phyloP scores from a whole-genome alignment of 768 basidiomycete species.

The Suillus placidus region DNA sequence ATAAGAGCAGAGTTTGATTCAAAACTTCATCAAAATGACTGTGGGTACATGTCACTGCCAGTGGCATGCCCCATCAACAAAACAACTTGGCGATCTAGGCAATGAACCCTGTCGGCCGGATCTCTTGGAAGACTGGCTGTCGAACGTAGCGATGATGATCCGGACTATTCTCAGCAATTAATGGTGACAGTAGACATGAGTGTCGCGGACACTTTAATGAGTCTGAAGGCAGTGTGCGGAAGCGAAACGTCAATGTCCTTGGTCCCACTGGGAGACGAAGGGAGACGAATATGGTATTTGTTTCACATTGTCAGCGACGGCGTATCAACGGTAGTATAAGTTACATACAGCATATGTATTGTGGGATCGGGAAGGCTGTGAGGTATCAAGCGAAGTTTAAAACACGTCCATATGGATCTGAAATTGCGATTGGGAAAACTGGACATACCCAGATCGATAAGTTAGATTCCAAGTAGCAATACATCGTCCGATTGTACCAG shows the following conservation, averaged over 20 bases:
- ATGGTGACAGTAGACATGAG: neutral
- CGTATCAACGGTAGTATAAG: neutral
- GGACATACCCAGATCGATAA: neutral
- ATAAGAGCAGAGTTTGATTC: neutral
- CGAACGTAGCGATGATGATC: neutral
- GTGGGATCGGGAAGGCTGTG: neutral
- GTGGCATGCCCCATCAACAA: no score
- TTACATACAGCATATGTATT: neutral
- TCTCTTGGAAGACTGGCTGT: neutral
- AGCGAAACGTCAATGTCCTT: neutral
- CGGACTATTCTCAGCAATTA: neutral
- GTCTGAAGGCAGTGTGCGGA: neutral
- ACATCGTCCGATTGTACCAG: neutral
- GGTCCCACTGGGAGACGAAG: neutral
- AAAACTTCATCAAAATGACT: neutral
- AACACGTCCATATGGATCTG: neutral
- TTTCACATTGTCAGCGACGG: neutral
- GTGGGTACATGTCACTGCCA: neutral
- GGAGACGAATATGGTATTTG: neutral
- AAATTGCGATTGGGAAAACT: neutral
- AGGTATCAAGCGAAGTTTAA: neutral
- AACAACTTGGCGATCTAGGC: neutral
- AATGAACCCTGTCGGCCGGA: neutral
- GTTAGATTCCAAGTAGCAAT: neutral
- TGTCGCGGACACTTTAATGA: neutral